Evolutionary conservation across 2,329 filamentous ascomycete genomes (phyloP).

Genomic region (Annulohypoxylon truncatum): DNA sequence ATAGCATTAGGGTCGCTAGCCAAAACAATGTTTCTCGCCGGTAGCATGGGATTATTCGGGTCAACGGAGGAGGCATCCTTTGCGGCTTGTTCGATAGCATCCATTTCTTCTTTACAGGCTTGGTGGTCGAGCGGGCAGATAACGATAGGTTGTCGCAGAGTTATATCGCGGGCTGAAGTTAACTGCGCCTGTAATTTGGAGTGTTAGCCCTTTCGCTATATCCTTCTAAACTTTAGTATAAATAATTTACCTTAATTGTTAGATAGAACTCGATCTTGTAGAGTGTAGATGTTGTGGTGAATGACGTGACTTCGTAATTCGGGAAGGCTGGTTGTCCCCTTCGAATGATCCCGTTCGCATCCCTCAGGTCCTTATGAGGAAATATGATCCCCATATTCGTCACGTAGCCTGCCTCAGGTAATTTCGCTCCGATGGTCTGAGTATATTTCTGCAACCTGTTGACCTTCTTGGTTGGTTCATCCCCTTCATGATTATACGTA

Average conservation of each 20-base stretch:
- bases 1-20: conserved; percentile 77
- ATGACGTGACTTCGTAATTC: conserved; percentile 86
- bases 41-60: conserved; percentile 91
- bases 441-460: conserved; percentile 88
- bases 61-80: conserved; percentile 91
- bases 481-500: conserved; percentile 97
- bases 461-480: conserved; percentile 90
- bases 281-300: conserved; percentile 91
- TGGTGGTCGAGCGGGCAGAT: conserved; percentile 96
- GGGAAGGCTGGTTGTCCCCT: conserved; percentile 89
- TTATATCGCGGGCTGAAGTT: conserved; percentile 87
- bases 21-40: conserved; percentile 83
- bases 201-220: conserved; percentile 29
- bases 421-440: conserved; percentile 81
- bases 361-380: conserved; percentile 87
- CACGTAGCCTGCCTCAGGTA: conserved; percentile 91
- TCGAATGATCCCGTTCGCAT: conserved; percentile 87
- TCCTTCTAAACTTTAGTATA: not conserved
- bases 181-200: conserved; percentile 77
- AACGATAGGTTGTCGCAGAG: conserved; percentile 90
- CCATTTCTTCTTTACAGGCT: conserved; percentile 98
- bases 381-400: conserved; percentile 93
- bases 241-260: conserved; percentile 80
- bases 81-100: conserved; percentile 94
- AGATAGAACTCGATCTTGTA: conserved; percentile 99